A percentile compares a stretch with the other conserved stretches of the same genome.
Conservation (phyloP, 163 green algal species). For the Picocystis sp. region DNA sequence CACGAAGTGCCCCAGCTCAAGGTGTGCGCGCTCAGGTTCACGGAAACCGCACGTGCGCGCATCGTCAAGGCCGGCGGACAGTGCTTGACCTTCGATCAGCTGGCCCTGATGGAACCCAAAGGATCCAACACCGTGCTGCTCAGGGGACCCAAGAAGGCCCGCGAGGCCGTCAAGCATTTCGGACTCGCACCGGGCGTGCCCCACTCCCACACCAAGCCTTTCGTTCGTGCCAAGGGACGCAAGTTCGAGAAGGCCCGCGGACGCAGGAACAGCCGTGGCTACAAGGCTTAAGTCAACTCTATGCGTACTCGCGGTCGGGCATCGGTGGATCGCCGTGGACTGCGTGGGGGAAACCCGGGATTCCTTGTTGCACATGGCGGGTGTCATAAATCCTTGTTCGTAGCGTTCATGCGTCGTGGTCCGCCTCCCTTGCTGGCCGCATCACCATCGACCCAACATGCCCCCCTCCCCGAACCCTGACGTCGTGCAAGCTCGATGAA, state of each 20-base stretch:
- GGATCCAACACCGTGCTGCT: constrained; percentile 84
- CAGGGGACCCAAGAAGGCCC: constrained; percentile 81
- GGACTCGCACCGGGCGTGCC: constrained; percentile 78
- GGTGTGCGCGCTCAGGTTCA: constrained; percentile 83
- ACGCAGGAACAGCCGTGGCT: constrained; percentile 73
- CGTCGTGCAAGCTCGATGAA: no score
- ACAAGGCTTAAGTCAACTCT: constrained; percentile 70
- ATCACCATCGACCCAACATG: no score
- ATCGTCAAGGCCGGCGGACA: constrained; percentile 94
- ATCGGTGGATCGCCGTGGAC: no score
- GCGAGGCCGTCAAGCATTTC: constrained; percentile 97
- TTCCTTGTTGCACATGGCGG: no score
- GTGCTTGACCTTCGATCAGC: constrained; percentile 97
- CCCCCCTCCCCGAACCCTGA: no score
- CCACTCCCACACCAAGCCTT: constrained; percentile 85
- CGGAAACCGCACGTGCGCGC: constrained; percentile 85
- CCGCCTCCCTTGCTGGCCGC: no score
- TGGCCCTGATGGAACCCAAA: constrained; percentile 79
- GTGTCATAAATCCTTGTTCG: no score
- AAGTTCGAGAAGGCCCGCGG: constrained; percentile 98
- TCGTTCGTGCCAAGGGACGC: constrained; percentile 83
- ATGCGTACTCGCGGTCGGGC: neutral
- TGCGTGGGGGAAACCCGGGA: no score
- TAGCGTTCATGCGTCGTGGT: no score
- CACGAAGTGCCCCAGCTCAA: constrained; percentile 86